Base-by-base conservation (phyloP, 805 yeast genomes). In the Starmerella riodocensis region DNA sequence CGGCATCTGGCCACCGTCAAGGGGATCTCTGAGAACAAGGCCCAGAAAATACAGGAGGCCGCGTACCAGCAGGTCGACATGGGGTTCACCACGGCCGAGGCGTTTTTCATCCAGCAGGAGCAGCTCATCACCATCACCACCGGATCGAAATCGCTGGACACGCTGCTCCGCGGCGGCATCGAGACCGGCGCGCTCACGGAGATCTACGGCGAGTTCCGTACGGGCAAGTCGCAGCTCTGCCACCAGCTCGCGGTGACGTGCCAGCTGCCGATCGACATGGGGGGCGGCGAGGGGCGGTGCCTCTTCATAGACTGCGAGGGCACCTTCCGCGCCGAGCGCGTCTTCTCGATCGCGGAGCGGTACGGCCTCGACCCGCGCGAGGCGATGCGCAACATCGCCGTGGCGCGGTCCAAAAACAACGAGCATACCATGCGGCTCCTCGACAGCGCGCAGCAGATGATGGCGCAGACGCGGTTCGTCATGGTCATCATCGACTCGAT, bases 241-340 rank as follows among this genome's bases (percentile, higher is more conserved):
- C 98, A 91, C 58, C 91, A 97, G 1, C 67, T 91, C 40, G 94
- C 97, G 0, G 94, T 91, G 6, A 88, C 96, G 2, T 88, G 97
- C 59, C 98, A 88, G 60, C 66, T 91, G 40, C 97, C 97, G 4
- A 73, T 88, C 36, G 96, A 86, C 56, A 78, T 81, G 79, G 96
- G 96, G 29, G 98, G 98, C 45, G 98, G 95, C 37, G 98, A 91
- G 63, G 98, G 98, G 25, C 85, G 91, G 61, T 88, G 96, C 59
- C 66, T 91, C 40, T 91, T 82, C 57, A 86, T 91, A 45, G 98
- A 91, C 55, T 88, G 97, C 0, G 98, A 88, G 57, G 95, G 96
- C 16, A 91, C 98, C 2, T 91, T 91, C 59, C 71, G 98, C 56
- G 96, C 97, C 1, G 78, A 78, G 32, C 71, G 98, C 52, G 66